Percentiles rank a stretch among this genome's conserved stretches.
phyloP scores from a whole-genome alignment of 2,329 filamentous ascomycete genomes.

The Colletotrichum acutatum region DNA sequence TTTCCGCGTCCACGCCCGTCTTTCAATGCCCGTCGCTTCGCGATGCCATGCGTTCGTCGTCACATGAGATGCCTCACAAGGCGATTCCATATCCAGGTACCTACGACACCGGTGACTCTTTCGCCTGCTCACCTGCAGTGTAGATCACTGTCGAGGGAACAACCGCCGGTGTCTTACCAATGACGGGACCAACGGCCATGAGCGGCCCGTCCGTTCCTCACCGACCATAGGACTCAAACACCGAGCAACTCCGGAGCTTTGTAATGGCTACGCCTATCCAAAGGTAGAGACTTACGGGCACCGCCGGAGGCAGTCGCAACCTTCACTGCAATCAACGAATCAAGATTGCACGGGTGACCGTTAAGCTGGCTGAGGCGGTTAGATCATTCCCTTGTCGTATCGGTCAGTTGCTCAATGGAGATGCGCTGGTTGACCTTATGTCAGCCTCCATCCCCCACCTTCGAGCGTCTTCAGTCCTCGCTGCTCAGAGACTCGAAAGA shows the following conservation, averaged over 20 bases:
- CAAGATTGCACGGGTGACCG: slow-evolving; percentile 6
- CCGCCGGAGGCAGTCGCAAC: background rate
- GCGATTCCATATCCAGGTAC: background rate
- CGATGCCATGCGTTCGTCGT: background rate
- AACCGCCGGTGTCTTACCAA: slow-evolving; percentile 16
- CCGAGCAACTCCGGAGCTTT: slow-evolving; percentile 7
- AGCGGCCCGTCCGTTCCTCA: background rate
- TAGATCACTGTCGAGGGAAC: slow-evolving; percentile 16
- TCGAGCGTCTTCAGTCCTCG: background rate
- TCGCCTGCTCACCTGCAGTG: slow-evolving; percentile 25
- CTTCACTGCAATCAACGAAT: slow-evolving; percentile 6
- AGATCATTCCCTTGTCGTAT: background rate
- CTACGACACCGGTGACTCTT: slow-evolving; percentile 24
- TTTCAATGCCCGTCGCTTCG: background rate
- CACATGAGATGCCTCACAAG: slow-evolving; percentile 16
- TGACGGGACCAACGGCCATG: background rate
- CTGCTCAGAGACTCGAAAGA: background rate
- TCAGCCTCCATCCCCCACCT: slow-evolving; percentile 12
- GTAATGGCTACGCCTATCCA: background rate
- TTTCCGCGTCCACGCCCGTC: background rate
- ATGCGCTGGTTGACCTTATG: slow-evolving; percentile 1
- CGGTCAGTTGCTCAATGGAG: slow-evolving; percentile 11
- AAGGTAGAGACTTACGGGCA: background rate
- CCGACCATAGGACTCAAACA: background rate
- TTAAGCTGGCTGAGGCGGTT: slow-evolving; percentile 10